Base-by-base conservation (phyloP, 2,329 filamentous ascomycete species). In the Hymenoscyphus scutula region DNA sequence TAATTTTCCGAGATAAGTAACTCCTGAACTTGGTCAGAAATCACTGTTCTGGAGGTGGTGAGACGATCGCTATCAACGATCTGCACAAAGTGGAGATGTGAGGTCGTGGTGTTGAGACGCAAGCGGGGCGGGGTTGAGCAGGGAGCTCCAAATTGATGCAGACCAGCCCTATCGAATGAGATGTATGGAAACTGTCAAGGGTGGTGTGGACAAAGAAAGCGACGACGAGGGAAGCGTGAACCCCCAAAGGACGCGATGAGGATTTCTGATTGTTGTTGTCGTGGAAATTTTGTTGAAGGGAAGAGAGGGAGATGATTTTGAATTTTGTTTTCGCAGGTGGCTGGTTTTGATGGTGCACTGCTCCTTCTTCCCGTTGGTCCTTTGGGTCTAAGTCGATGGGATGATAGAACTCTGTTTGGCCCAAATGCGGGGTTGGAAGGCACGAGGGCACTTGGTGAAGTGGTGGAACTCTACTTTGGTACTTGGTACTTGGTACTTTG, bases 141-240 rank as follows among this genome's bases (percentile, higher is more conserved):
- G 45, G 45, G 25, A 51, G 45, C 45, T 51, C 17, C 11, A n/a
- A 54, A 10, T 54, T 30, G n/a, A 32, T 54, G 53, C 25, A 30
- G 53, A 23, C 5, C 53, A 54, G 53, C 53, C 29, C 53, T 54
- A 30, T 54, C 27, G 53, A 30, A 32, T 54, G 53, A 54, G 53
- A 27, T 17, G 27, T 11, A 54, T 29, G 8, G 25, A 15, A 30
- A n/a, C 5, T 17, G 15, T 29, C 53, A 54, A 54, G 53, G 45
- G 10, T 23, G 29, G 53, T 15, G 23, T 25, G 45, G 8, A 53
- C 23, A 23, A 27, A 17, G 51, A 5, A 27, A 27, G 32, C 25
- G 53, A 54, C 7, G 23, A 10, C 15, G 53, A 32, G 1, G 23
- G 19, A 29, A 41, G 1, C 17, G 41, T 19, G 2, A n/a, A 19